Evolutionary conservation across 495 filamentous ascomycete species (phyloP), one percentile per base, ranked within the genome.

Genomic region (Penicillium dipodomyicola): DNA sequence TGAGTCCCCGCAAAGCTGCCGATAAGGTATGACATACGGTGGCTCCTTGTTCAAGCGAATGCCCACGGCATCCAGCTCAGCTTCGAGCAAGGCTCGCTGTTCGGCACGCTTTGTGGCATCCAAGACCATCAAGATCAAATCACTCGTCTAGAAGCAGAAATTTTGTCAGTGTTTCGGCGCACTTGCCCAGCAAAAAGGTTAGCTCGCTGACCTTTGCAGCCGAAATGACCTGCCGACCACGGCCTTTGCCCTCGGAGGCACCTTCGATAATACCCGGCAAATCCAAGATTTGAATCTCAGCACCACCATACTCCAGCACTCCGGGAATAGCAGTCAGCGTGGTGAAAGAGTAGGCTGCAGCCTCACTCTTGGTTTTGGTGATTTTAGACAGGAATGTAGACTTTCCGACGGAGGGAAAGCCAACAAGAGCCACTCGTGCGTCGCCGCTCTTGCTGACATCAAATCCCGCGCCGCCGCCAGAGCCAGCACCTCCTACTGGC

Each of bases 321-420:
- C 95, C 95, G 14, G 95, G 95, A 58, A 99, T 99, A 14, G 95
- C 95, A 2, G 95, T 99, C 23, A 99, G 78, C 0, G 95, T 99
- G 5, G 95, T 99, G 84, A 99, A 99, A 54, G 91, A 87, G 72
- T 99, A 99, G 0, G 94, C 88, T 3, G 95, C 95, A 32, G 97
- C 91, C 71, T 96, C 94, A 59, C 90, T 94, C 71, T 91, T 95
- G 27, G 95, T 99, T 72, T 97, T 97, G 53, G 95, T 99, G 74
- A 99, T 96, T 68, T 99, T 97, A 56, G 95, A 97, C 29, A 99
- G 75, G 65, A 99, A 97, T 0, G 95, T 99, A 9, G 95, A 99
- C 76, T 99, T 99, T 65, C 95, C 95, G 44, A 99, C 95, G 1
- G 95, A 99, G 0, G 95, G 95, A 61, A 99, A 97, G 41, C 95